Percentiles rank a stretch among this genome's conserved stretches.
Conservation (phyloP, 2,329 filamentous ascomycete species). For the Xylariaceae sp. region DNA sequence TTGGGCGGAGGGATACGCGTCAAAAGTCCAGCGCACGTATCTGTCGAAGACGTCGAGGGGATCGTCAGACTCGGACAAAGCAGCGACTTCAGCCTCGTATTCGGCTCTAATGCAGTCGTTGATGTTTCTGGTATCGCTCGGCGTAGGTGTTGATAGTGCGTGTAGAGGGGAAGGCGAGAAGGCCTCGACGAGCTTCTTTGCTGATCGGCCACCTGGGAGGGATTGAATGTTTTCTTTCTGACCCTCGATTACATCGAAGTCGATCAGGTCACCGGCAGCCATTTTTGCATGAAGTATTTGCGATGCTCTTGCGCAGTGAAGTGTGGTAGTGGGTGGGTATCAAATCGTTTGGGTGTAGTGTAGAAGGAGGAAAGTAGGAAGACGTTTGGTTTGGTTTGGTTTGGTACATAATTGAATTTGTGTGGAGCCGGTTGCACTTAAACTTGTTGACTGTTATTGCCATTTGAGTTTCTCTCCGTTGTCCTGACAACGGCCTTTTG, state of each 20-base stretch:
- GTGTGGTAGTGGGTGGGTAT: conserved; percentile 18
- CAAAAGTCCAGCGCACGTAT: conserved; percentile 94
- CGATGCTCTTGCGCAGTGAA: conserved; percentile 11
- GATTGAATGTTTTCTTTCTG: conserved; percentile 99
- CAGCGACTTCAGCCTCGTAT: conserved; percentile 77
- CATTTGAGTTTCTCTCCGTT: conserved; percentile 13
- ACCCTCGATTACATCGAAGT: conserved; percentile 89
- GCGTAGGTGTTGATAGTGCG: conserved; percentile 56
- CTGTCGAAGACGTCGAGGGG: conserved; percentile 93
- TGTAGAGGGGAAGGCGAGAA: conserved; percentile 63
- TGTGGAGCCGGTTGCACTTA: conserved; percentile 7
- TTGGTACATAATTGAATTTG: background rate
- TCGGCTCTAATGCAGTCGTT: conserved; percentile 76
- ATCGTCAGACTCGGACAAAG: conserved; percentile 82
- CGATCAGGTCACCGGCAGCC: conserved; percentile 50
- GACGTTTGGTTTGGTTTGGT: background rate
- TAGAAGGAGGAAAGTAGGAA: conserved; percentile 5
- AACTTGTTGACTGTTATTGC: conserved; percentile 28
- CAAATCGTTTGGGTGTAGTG: conserved; percentile 17
- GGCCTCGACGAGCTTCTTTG: conserved; percentile 77
- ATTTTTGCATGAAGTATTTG: conserved; percentile 34
- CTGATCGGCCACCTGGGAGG: conserved; percentile 79
- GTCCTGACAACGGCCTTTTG: conserved; percentile 23
- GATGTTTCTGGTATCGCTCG: conserved; percentile 66
- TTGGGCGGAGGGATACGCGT: conserved; percentile 90